Evolutionary conservation across 176 grass and related monocot genomes (phyloP).

Genomic region (Avena eriantha): DNA sequence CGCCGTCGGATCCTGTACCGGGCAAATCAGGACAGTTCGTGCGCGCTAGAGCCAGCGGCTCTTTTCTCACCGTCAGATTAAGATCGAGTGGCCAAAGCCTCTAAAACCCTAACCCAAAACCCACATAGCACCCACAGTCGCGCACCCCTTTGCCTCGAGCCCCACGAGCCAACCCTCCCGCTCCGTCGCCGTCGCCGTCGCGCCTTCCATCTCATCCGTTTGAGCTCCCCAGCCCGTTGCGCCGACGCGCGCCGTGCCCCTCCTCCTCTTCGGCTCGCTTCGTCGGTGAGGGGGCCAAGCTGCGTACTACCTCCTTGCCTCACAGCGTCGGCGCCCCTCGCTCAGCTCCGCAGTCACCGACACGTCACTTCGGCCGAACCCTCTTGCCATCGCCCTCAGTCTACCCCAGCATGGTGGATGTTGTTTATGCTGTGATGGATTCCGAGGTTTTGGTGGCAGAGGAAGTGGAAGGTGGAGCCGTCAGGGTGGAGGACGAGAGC

Average conservation of each 20-base stretch:
- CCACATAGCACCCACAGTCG: neutral
- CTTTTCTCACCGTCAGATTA: neutral
- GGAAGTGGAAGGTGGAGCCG: constrained; percentile 12
- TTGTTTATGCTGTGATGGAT: constrained; percentile 18
- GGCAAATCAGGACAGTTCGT: neutral
- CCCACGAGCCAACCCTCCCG: neutral
- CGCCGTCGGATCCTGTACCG: neutral
- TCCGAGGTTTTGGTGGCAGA: neutral
- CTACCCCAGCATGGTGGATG: neutral
- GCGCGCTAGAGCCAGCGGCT: neutral
- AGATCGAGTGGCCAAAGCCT: neutral
- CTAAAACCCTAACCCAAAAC: constrained; percentile 22
- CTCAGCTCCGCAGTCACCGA: neutral
- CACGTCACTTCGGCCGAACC: neutral
- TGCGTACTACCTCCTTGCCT: neutral
- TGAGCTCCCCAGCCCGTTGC: neutral
- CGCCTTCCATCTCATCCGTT: neutral
- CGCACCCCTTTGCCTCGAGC: neutral
- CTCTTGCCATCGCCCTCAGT: neutral
- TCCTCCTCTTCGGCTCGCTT: neutral
- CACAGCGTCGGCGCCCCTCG: neutral
- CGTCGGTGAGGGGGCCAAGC: neutral
- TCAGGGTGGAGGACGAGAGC: constrained; percentile 5
- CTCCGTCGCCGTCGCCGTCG: neutral
- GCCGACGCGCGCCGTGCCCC: neutral